Evolutionary conservation across 345 rosid species (phyloP), one percentile per base, ranked within the genome.

Genomic region (Nasturtium officinale): DNA sequence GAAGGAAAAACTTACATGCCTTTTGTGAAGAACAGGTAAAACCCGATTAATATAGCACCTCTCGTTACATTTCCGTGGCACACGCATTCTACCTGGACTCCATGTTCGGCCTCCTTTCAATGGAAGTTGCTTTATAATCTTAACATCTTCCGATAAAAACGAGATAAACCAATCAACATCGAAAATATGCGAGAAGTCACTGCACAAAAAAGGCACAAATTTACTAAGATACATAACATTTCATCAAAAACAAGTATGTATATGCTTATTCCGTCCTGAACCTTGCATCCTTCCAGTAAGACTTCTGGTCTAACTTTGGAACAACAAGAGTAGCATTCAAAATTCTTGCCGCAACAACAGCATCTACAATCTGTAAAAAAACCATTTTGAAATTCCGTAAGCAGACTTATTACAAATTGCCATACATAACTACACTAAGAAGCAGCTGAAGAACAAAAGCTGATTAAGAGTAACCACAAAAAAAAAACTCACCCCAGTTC

Each of bases 261-360:
- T 56, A 76, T 29, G 57, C 13, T 65, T 18, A 59, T 68, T 57
- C 29, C 11, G 40, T 62, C 8, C 57, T 84, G 7, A 72, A 95
- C 99, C 99, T 95, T 26, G 96, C 72, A 63, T 95, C 99, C 67
- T 86, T 92, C 99, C 99, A 95, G 66, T 91, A 95, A 43, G 99
- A 95, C 65, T 95, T 95, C 75, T 86, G 92, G 82, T 95, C 99
- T 69, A 95, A 86, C 85, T 90, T 90, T 1, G 99, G 99, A 72
- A 92, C 89, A 75, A 92, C 96, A 81, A 95, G 99, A 55, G 99
- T 90, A 40, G 94, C 98, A 82, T 95, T 95, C 51, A 95, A 71
- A 80, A 95, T 90, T 6, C 97, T 86, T 16, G 99, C 97, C 69
- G 98, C 99, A 77, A 89, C 99, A 83, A 95, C 98, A 67, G 99